Percentiles rank a stretch among this genome's conserved stretches.
Conservation (phyloP, 495 filamentous ascomycete genomes). For the Barbatosphaeria neglecta region DNA sequence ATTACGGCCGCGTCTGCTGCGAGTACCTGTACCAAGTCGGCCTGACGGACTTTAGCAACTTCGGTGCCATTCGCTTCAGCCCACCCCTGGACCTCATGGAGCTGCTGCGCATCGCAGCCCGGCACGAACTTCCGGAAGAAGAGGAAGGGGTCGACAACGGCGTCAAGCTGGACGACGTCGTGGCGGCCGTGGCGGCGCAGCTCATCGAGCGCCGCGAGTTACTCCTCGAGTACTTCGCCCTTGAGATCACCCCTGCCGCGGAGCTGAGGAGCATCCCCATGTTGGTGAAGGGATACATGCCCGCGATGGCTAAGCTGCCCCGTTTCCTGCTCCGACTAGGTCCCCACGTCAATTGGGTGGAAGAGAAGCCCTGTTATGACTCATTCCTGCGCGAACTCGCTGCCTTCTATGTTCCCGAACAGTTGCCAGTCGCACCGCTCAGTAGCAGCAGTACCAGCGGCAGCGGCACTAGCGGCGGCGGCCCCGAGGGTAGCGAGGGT, state of each 20-base stretch:
- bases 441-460: slow-evolving; percentile 6
- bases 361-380: slow-evolving; percentile 78
- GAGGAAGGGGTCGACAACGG: slow-evolving; percentile 32
- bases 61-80: slow-evolving; percentile 70
- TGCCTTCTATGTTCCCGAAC: slow-evolving; percentile 80
- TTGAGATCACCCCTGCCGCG: slow-evolving; percentile 70
- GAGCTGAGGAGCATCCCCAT: slow-evolving; percentile 71
- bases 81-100: slow-evolving; percentile 61
- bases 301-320: slow-evolving; percentile 74
- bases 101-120: slow-evolving; percentile 61
- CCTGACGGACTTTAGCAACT: slow-evolving; percentile 93
- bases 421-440: slow-evolving; percentile 48
- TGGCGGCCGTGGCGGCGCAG: slow-evolving; percentile 43
- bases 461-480: not conserved
- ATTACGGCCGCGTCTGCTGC: slow-evolving; percentile 78
- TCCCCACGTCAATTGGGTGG: slow-evolving; percentile 76
- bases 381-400: slow-evolving; percentile 82
- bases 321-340: slow-evolving; percentile 80
- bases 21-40: slow-evolving; percentile 98
- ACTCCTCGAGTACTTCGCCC: slow-evolving; percentile 83
- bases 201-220: slow-evolving; percentile 71
- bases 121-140: slow-evolving; percentile 46
- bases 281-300: slow-evolving; percentile 79
- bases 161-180: slow-evolving; percentile 55
- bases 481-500: not conserved